Conservation (phyloP, 176 grass and related monocot genomes). For the Canna indica region DNA sequence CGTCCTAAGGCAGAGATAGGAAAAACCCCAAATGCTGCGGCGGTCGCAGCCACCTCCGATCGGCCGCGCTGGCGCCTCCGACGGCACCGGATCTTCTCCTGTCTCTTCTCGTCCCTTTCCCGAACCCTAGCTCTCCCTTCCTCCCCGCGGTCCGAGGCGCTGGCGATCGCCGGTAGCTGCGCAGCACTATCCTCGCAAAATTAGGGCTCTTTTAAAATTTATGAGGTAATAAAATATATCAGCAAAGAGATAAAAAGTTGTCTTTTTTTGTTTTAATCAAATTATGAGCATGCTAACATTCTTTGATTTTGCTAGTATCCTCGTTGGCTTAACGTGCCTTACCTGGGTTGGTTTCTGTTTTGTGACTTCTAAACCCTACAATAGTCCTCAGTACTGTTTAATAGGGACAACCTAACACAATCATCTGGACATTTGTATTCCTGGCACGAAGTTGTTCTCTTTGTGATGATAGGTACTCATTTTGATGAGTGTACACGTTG, state of each 20-base stretch:
- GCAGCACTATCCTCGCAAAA: background rate
- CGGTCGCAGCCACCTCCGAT: slow-evolving; percentile 8
- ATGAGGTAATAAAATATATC: background rate
- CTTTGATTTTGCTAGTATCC: background rate
- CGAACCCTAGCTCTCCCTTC: background rate
- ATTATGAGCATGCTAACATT: background rate
- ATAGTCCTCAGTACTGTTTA: background rate
- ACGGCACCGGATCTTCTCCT: background rate
- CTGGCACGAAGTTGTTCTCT: background rate
- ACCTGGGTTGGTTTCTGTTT: background rate
- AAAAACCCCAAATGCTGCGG: background rate
- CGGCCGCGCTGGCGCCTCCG: background rate
- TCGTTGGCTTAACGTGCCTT: background rate
- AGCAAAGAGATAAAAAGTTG: background rate
- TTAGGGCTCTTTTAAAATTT: background rate
- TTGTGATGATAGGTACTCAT: background rate
- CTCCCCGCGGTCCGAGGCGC: background rate
- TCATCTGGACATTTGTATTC: background rate
- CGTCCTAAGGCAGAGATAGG: background rate
- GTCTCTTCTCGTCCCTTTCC: background rate
- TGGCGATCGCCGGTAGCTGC: slow-evolving; percentile 6
- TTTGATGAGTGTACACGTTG: background rate
- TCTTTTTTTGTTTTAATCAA: background rate
- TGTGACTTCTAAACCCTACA: background rate
- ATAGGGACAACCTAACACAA: background rate